phyloP scores from a whole-genome alignment of 805 yeast species.

The Candida hungchunana region DNA sequence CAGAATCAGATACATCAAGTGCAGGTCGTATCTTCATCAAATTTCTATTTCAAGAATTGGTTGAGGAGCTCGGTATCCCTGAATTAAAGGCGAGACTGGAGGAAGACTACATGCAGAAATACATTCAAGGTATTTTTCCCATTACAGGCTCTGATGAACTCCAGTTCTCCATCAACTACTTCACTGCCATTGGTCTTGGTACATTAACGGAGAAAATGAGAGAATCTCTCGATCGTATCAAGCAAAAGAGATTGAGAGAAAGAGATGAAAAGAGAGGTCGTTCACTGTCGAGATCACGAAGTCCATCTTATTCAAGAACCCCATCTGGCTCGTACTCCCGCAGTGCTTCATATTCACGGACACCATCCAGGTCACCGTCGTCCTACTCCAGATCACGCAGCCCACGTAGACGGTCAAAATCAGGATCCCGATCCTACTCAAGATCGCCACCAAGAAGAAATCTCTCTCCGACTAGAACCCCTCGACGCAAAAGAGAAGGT shows the following conservation, averaged over 20 bases:
- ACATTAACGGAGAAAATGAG: conserved; percentile 81
- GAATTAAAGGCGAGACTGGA: conserved; percentile 44
- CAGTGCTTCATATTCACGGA: conserved; percentile 9
- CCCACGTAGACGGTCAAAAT: conserved; percentile 8
- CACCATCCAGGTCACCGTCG: conserved; percentile 14
- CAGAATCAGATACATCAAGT: conserved; percentile 72
- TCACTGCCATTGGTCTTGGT: conserved; percentile 91
- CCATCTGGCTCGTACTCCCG: conserved; percentile 18
- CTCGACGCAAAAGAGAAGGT: conserved; percentile 2
- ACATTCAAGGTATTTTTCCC: conserved; percentile 63
- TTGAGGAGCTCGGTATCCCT: conserved; percentile 66
- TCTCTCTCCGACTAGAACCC: conserved; percentile 3
- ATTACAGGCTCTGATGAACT: conserved; percentile 44
- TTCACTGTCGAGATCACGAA: conserved; percentile 24
- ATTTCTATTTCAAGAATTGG: conserved; percentile 73
- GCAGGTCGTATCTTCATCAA: conserved; percentile 77
- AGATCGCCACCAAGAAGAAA: conserved; percentile 1
- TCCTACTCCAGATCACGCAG: conserved; percentile 25
- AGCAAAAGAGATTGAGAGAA: conserved; percentile 27
- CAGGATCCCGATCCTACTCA: conserved; percentile 4
- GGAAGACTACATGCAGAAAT: conserved; percentile 49
- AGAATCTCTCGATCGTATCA: conserved; percentile 32
- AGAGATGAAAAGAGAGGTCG: conserved; percentile 16
- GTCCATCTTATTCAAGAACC: conserved; percentile 21
- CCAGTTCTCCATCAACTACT: conserved; percentile 81